phyloP scores from a whole-genome alignment of 140 eudicot genomes.

The Ambrosia hybrid region DNA sequence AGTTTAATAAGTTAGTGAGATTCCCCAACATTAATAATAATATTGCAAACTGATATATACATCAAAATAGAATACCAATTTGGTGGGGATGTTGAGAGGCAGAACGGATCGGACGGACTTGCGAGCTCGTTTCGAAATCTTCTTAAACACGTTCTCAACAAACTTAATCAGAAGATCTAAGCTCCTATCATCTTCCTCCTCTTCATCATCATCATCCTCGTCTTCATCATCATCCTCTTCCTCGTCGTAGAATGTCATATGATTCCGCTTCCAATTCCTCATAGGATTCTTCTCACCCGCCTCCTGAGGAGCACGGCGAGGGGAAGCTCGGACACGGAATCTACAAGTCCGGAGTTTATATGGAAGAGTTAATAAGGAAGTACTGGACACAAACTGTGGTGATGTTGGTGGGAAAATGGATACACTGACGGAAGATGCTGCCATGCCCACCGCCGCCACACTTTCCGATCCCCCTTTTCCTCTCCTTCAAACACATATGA shows the following conservation, averaged over 20 bases:
- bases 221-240: slow-evolving; percentile 67
- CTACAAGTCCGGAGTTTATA: slow-evolving; percentile 17
- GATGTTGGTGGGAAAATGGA: slow-evolving; percentile 6
- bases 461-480: background rate
- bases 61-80: slow-evolving; percentile 46
- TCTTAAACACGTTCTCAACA: slow-evolving; percentile 75
- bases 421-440: slow-evolving; percentile 21
- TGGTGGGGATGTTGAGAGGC: slow-evolving; percentile 65
- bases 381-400: too few relatives aligned
- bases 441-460: slow-evolving; percentile 6
- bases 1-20: too few relatives aligned
- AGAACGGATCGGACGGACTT: slow-evolving; percentile 90
- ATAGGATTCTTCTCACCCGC: slow-evolving; percentile 31
- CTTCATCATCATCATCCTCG: slow-evolving; percentile 64
- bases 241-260: slow-evolving; percentile 44
- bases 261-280: slow-evolving; percentile 45
- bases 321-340: slow-evolving; percentile 43
- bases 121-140: slow-evolving; percentile 75
- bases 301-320: slow-evolving; percentile 38
- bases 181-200: slow-evolving; percentile 78
- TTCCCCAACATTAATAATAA: too few relatives aligned
- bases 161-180: slow-evolving; percentile 76
- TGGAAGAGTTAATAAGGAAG: background rate
- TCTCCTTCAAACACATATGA: too few relatives aligned
- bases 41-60: too few relatives aligned